A percentile compares a stretch with the other conserved stretches of the same genome.
phyloP scores from a whole-genome alignment of 305 asterid genomes.

The Solanum aculeatissimum region DNA sequence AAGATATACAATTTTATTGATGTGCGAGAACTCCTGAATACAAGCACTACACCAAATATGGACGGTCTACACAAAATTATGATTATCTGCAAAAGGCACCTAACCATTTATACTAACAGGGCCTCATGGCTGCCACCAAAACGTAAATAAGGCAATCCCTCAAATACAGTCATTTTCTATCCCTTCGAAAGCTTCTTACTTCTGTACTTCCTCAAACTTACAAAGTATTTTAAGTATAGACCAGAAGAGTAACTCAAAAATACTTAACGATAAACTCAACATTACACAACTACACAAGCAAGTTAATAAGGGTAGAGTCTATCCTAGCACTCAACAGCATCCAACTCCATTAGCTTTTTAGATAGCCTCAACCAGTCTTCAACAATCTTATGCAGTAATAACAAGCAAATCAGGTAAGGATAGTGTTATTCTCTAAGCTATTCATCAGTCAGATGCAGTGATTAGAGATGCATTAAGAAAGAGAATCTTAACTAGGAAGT shows the following conservation, averaged over 20 bases:
- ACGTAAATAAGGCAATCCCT: background rate
- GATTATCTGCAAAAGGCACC: background rate
- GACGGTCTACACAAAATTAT: background rate
- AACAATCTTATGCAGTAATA: background rate
- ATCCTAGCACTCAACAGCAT: background rate
- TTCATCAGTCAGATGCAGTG: background rate
- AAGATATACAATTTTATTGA: background rate
- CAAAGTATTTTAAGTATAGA: background rate
- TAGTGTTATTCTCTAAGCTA: background rate
- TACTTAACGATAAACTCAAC: background rate
- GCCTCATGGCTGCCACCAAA: background rate
- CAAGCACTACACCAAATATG: background rate
- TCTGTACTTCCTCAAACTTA: background rate
- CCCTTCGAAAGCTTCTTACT: background rate
- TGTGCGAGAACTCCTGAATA: background rate
- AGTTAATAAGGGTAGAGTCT: background rate
- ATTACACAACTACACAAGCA: background rate
- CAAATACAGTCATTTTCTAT: background rate
- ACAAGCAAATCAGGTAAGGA: background rate
- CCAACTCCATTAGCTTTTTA: background rate
- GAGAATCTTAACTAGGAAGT: background rate
- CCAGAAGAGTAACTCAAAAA: background rate
- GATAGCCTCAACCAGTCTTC: background rate
- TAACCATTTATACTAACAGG: background rate
- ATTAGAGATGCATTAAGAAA: background rate